Base-by-base conservation (phyloP, 169 alveolate genomes). In the Neospora caninum region DNA sequence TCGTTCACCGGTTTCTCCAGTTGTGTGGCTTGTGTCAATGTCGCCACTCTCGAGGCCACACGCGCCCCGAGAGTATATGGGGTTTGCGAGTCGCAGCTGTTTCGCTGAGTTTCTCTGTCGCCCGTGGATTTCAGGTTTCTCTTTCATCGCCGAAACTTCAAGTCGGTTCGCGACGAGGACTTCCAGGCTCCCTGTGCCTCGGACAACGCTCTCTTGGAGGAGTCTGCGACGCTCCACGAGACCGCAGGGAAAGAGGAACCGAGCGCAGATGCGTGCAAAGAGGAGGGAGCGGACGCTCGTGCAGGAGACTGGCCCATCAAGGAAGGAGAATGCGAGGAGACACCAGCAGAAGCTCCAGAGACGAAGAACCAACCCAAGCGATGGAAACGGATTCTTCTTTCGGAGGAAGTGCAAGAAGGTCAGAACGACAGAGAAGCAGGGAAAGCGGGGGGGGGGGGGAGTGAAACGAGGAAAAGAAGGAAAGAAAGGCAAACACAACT, bases 91-190 rank as follows among this genome's bases (percentile, higher is more conserved):
- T 73, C 43, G 42, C 84, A 73, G 10, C n/a, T 34, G 7, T 73
- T n/a, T n/a, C 84, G 45, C 43, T 73, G 84, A n/a, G 0, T n/a
- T 43, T 1, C 49, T 13, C 39, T 43, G 41, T 38, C 42, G 20
- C 42, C 42, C 27, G 42, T 25, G 22, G 9, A 2, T 78, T 25
- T 7, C 86, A 78, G 86, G 45, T 78, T 78, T n/a, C 86, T 78
- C 45, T 78, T 78, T 78, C 86, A 78, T 38, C 86, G 86, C 86
- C 86, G 86, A 43, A 78, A 78, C 86, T 78, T 78, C 86, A 20
- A n/a, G 43, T n/a, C 86, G 49, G 86, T 78, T n/a, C 45, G 86
- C 0, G 86, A 78, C 2, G 86, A 78, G 18, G 86, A n/a, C 45
- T 0, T n/a, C 42, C 10, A 10, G 45, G 22, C 82, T 6, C 34